phyloP scores from a whole-genome alignment of 768 basidiomycete species.

The Lactarius trivialis region DNA sequence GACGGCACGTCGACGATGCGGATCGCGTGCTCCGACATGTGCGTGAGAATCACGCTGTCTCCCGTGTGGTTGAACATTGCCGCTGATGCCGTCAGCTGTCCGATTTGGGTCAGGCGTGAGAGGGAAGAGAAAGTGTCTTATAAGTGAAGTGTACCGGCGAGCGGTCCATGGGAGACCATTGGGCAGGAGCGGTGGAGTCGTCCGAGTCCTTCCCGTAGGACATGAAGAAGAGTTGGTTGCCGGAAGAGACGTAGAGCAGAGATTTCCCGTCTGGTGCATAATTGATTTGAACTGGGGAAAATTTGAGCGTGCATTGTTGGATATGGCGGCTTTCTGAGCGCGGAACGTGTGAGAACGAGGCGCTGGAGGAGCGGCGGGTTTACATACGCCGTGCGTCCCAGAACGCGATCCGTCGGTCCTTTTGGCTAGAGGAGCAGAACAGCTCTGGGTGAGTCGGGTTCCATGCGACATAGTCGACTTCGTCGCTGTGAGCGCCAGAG shows the following conservation, averaged over 20 bases:
- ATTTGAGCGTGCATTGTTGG: conserved; percentile 54
- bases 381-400: conserved; percentile 79
- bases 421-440: conserved; percentile 74
- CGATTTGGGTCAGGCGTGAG: not conserved
- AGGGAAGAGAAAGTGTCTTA: not conserved
- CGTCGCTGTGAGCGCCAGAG: conserved; percentile 67
- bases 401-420: conserved; percentile 67
- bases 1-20: conserved; percentile 67
- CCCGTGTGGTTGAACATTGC: conserved; percentile 73
- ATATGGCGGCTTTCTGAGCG: conserved; percentile 58
- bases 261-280: conserved; percentile 70
- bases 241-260: conserved; percentile 55
- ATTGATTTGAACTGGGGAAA: conserved; percentile 55
- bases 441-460: conserved; percentile 80
- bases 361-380: not conserved
- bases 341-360: not conserved
- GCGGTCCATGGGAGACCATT: conserved; percentile 39
- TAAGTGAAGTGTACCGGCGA: not conserved
- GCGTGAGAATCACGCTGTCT: conserved; percentile 62
- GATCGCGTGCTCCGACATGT: conserved; percentile 56
- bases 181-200: conserved; percentile 40
- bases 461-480: conserved; percentile 80
- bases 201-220: conserved; percentile 48
- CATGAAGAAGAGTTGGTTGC: conserved; percentile 56
- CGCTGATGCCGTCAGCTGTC: conserved; percentile 50